Base-by-base conservation (phyloP, 352 stramenopile species). In the Hyaloperonospora arabidopsidis region DNA sequence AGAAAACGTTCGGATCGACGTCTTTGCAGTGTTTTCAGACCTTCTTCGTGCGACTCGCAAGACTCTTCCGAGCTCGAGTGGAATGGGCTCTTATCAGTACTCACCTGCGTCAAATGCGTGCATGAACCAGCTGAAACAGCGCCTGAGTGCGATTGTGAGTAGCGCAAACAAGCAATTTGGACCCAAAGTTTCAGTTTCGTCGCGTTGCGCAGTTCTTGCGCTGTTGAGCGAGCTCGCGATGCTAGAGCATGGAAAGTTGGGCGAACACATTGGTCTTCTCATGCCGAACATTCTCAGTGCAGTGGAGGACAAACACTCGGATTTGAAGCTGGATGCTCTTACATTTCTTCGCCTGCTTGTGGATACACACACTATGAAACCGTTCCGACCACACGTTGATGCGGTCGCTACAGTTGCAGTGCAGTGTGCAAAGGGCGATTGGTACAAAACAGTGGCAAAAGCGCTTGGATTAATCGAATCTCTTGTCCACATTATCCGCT, bases 371-470 rank as follows among this genome's bases (percentile, higher is more conserved):
- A 68, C 86, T 35, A 64, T 86, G 12, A 54, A 68, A 13, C 63
- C 86, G 35, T 87, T 98, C 36, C 77, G 82, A 44, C 69, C 83
- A 34, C 81, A 92, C 49, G 64, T 97, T 39, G 45, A 67, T 19
- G 65, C 81, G 10, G 66, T 98, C 1, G 79, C 98, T 4, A 70
- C 79, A 10, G 73, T 97, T 43, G 79, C 97, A 18, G 88, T 95
- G 14, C 72, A 84, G 28, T 91, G 84, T 45, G 93, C 96, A 1
- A 75, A 89, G 46, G 95, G 97, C 46, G 95, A 99, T 49, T 99
- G 97, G 95, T 99, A 99, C 79, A 99, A 99, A 79, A 95, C 97
- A 5, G 97, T 98, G 25, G 86, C 94, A 18, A 97, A 98, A 66
- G 84, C 93, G 2, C 68, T 98, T 49, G 76, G 86, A 29, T 64